A percentile compares a stretch with the other conserved stretches of the same genome.
phyloP scores from a whole-genome alignment of 257 asterid genomes.

The Penstemon davidsonii region DNA sequence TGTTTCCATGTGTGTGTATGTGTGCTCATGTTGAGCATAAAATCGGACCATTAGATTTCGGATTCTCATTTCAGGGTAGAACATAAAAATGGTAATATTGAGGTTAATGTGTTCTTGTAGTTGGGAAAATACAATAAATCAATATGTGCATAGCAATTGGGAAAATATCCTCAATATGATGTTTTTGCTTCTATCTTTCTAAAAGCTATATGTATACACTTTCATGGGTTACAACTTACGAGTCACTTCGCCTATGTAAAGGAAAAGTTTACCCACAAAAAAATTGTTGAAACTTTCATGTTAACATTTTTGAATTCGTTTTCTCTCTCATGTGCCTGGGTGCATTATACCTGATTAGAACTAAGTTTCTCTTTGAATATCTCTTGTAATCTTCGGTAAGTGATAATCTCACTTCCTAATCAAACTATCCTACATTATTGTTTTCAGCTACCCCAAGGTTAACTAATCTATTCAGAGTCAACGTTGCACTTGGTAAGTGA shows the following conservation, averaged over 20 bases:
- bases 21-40: conserved; percentile 6
- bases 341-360: conserved; percentile 1
- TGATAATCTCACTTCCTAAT: conserved; percentile 24
- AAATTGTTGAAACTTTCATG: background rate
- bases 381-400: conserved; percentile 7
- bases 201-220: too few species aligned
- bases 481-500: conserved; percentile 47
- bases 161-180: too few species aligned
- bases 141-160: too few species aligned
- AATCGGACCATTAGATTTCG: background rate
- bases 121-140: too few species aligned
- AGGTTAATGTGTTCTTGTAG: background rate
- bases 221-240: too few species aligned
- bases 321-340: conserved; percentile 5
- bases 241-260: too few species aligned
- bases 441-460: conserved; percentile 55
- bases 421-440: conserved; percentile 26
- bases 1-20: background rate
- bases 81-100: background rate
- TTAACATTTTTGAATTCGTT: background rate
- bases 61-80: background rate
- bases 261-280: background rate
- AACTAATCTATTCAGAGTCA: conserved; percentile 25
- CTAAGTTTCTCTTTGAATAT: conserved; percentile 15
- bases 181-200: too few species aligned